Base-by-base conservation (phyloP, 139 green algal genomes). In the Chlamydomonas sp. region DNA sequence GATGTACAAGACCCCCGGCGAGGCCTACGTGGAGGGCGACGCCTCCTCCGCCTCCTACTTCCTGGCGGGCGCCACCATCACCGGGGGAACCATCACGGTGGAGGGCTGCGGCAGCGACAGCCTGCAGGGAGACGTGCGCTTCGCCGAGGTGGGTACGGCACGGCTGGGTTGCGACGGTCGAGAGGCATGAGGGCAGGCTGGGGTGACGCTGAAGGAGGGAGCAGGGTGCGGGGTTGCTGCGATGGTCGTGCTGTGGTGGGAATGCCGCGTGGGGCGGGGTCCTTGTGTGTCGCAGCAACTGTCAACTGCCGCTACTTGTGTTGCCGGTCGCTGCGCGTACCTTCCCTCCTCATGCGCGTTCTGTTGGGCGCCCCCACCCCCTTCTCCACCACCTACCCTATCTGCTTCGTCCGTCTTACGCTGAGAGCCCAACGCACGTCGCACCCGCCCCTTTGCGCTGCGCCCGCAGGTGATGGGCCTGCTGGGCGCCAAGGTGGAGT, bases 11-110 rank as follows among this genome's bases (percentile, higher is more conserved):
- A 96, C 95, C 0, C 97, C 97, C 57, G 98, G 97, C 57, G 94
- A 95, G 75, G 96, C 95, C 0, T 99, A 97, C 79, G 98, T 99
- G 64, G 98, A 99, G 93, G 98, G 98, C 18, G 98, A 99, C 87
- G 98, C 98, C 61, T 98, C 95, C 0, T 98, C 94, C 31, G 97
- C 97, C 4, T 98, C 96, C 57, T 99, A 99, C 92, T 99, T 99
- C 91, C 91, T 99, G 63, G 97, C 98, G 60, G 98, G 98, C 2
- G 95, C 96, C 77, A 98, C 90, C 8, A 93, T 99, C 67, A 97
- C 92, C 0, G 90, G 97, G 0, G 95, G 97, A 67, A 98, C 91
- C 9, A 85, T 99, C 31, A 96, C 91, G 0, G 97, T 99, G 74
- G 94, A 98, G 83, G 98, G 98, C 63, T 99, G 98, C 89, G 98